phyloP scores from a whole-genome alignment of 208 protist genomes.

The Leishmania tropica region DNA sequence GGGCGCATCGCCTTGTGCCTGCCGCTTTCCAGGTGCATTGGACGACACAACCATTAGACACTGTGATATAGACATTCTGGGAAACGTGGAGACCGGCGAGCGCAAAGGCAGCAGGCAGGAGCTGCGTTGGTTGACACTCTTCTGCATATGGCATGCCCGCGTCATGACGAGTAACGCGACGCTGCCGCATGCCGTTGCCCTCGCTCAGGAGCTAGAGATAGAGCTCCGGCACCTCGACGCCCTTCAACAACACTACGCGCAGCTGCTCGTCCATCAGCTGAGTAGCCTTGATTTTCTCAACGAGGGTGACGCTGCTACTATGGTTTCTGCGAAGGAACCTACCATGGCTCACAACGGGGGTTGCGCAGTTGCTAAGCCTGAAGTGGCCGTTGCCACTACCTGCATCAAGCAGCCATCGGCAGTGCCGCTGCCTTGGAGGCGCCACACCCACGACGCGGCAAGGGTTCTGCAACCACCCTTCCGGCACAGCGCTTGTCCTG shows the following conservation, averaged over 20 bases:
- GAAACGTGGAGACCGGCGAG: not conserved
- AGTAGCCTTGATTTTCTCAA: conserved; percentile 15
- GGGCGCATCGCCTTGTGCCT: not conserved
- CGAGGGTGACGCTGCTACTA: not conserved
- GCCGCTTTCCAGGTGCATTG: not conserved
- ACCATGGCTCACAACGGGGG: not conserved
- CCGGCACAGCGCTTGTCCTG: not conserved
- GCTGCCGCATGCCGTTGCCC: conserved; percentile 16
- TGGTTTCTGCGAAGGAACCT: not conserved
- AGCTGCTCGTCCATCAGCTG: conserved; percentile 18
- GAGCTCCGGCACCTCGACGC: conserved; percentile 24
- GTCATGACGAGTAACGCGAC: not conserved
- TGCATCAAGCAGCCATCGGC: not conserved
- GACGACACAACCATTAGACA: not conserved
- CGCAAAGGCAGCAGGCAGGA: not conserved
- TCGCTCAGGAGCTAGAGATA: conserved; percentile 18
- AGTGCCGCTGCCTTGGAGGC: not conserved
- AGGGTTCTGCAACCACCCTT: not conserved
- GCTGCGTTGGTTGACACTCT: not conserved
- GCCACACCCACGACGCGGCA: not conserved
- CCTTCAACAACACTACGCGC: conserved; percentile 16
- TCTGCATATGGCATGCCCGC: not conserved
- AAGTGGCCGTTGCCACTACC: not conserved
- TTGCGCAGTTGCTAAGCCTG: not conserved
- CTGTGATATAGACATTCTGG: not conserved